Conservation (phyloP, 441 rosid genomes). For the Adansonia grandidieri region DNA sequence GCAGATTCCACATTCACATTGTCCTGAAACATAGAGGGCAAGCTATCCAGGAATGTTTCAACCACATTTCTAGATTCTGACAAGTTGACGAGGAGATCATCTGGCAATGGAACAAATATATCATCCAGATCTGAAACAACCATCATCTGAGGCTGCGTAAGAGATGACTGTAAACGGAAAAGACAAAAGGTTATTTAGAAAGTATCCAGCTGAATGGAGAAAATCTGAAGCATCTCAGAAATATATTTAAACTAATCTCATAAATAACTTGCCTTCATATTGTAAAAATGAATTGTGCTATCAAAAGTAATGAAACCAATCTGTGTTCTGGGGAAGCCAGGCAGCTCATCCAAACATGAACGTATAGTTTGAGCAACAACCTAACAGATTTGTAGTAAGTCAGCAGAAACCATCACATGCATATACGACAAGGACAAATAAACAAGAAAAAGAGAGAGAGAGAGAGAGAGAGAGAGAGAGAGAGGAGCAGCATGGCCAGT, state of each 20-base stretch:
- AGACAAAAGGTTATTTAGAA: slow-evolving; percentile 34
- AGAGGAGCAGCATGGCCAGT: slow-evolving; percentile 1
- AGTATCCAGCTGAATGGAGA: background rate
- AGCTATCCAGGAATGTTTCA: slow-evolving; percentile 87
- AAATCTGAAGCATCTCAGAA: slow-evolving; percentile 19
- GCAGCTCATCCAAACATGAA: slow-evolving; percentile 93
- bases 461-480: background rate
- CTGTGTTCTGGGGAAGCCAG: slow-evolving; percentile 97
- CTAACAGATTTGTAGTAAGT: slow-evolving; percentile 39
- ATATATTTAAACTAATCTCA: slow-evolving; percentile 26
- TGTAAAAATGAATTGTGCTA: slow-evolving; percentile 97
- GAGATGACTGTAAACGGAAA: slow-evolving; percentile 78
- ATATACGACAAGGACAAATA: background rate
- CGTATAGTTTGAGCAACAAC: slow-evolving; percentile 91
- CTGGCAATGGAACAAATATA: slow-evolving; percentile 89
- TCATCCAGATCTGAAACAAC: slow-evolving; percentile 98
- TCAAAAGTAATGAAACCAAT: slow-evolving; percentile 98
- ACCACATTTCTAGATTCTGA: slow-evolving; percentile 96
- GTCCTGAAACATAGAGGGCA: slow-evolving; percentile 95
- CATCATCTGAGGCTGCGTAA: slow-evolving; percentile 99
- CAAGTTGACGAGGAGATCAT: slow-evolving; percentile 98
- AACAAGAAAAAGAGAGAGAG: background rate
- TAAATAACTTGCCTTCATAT: slow-evolving; percentile 80
- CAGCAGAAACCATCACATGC: background rate
- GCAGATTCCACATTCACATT: slow-evolving; percentile 93